A percentile compares a stretch with the other conserved stretches of the same genome.
Evolutionary conservation across 1,284 basidiomycete genomes (phyloP).

Genomic region (Ustilago crameri): DNA sequence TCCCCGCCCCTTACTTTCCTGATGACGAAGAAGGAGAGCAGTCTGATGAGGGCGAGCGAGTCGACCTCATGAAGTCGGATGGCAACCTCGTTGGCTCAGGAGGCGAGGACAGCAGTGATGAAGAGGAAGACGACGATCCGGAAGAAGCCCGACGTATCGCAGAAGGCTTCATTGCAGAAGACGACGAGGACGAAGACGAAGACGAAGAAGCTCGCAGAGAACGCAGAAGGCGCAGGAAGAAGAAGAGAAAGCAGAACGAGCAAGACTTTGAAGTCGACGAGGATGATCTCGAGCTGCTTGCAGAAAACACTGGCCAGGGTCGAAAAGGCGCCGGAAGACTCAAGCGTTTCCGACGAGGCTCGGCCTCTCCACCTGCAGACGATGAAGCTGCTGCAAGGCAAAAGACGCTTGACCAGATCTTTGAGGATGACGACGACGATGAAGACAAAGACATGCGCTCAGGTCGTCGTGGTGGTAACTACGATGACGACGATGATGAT

Average conservation of each 20-base stretch:
- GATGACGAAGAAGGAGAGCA: constrained; percentile 51
- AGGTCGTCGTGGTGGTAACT: constrained; percentile 65
- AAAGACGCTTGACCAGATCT: constrained; percentile 80
- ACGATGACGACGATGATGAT: constrained; percentile 72
- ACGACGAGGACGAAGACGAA: constrained; percentile 64
- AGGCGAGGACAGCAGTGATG: constrained; percentile 59
- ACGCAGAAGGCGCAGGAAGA: constrained; percentile 68
- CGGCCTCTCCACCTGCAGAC: constrained; percentile 72
- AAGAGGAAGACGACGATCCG: constrained; percentile 66
- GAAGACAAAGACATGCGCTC: constrained; percentile 70
- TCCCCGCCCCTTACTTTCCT: constrained; percentile 46
- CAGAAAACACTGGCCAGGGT: constrained; percentile 87
- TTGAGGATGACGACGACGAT: constrained; percentile 79
- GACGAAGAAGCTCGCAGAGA: constrained; percentile 76
- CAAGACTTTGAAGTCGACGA: constrained; percentile 84
- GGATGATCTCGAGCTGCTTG: constrained; percentile 91
- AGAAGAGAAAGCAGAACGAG: constrained; percentile 58
- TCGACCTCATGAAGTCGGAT: constrained; percentile 61
- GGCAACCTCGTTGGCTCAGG: constrained; percentile 62
- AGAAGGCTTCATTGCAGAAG: constrained; percentile 67
- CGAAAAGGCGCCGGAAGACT: constrained; percentile 52
- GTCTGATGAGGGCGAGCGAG: constrained; percentile 59
- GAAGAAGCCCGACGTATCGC: constrained; percentile 65
- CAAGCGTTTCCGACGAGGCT: constrained; percentile 68
- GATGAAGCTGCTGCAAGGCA: constrained; percentile 71